Conservation (phyloP, 129 eudicot genomes). For the Tanacetum coccineum region DNA sequence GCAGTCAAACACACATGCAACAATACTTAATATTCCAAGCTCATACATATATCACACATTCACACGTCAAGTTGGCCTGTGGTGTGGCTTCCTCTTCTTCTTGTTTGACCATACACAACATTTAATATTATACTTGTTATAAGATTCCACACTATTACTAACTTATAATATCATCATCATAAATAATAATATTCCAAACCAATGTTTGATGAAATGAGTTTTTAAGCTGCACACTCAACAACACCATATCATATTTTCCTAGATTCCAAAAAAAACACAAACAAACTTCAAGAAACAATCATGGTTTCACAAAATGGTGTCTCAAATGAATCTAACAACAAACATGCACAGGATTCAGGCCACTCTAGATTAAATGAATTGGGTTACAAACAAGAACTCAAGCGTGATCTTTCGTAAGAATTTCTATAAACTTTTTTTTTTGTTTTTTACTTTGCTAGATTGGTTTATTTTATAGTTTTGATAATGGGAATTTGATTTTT, state of each 20-base stretch:
- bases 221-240: conserved; percentile 11
- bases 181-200: conserved; percentile 1
- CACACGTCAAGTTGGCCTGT: conserved; percentile 27
- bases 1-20: conserved; percentile 11
- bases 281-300: not conserved
- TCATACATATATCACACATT: not conserved
- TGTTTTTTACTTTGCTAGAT: not conserved
- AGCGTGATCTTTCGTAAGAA: conserved; percentile 94
- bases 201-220: conserved; percentile 3
- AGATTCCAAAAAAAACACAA: not conserved
- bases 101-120: conserved; percentile 24
- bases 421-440: not conserved
- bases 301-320: conserved; percentile 25
- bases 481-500: no score
- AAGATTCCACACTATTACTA: conserved; percentile 22
- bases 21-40: conserved; percentile 8
- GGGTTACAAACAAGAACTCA: conserved; percentile 98
- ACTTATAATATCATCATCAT: not conserved
- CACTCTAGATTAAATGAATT: conserved; percentile 65
- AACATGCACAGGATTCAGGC: conserved; percentile 55
- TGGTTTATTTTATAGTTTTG: no score
- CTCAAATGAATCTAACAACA: conserved; percentile 19
- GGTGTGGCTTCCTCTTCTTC: conserved; percentile 9
- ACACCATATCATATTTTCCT: conserved; percentile 11
- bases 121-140: not conserved